A percentile compares a stretch with the other conserved stretches of the same genome.
Evolutionary conservation across 345 rosid species (phyloP).

Genomic region (Hevea brasiliensis): DNA sequence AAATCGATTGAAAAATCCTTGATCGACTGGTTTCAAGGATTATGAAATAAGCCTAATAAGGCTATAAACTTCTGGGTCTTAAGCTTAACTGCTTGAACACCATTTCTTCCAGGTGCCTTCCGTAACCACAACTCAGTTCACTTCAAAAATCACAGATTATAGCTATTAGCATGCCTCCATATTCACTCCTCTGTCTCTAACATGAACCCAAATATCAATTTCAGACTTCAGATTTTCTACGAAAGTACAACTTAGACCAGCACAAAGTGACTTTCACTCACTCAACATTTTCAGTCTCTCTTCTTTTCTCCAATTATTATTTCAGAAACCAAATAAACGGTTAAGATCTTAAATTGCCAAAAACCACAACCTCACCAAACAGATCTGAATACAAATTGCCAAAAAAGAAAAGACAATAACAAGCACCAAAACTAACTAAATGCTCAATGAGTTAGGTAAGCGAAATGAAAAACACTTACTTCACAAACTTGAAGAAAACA

Average conservation of each 20-base stretch:
- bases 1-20: background rate
- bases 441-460: background rate
- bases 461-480: slow-evolving; percentile 19
- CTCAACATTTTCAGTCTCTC: background rate
- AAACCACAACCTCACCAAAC: slow-evolving; percentile 12
- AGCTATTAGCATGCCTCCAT: slow-evolving; percentile 5
- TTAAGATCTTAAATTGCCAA: slow-evolving; percentile 25
- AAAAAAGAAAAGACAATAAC: background rate
- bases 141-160: slow-evolving; percentile 4
- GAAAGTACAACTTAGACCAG: background rate
- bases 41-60: slow-evolving; percentile 1
- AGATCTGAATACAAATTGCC: slow-evolving; percentile 35
- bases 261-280: background rate
- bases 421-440: background rate
- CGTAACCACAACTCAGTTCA: background rate
- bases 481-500: slow-evolving; percentile 18
- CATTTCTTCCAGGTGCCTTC: background rate
- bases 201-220: background rate
- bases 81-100: background rate
- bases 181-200: background rate
- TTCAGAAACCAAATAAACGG: slow-evolving; percentile 22
- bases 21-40: background rate
- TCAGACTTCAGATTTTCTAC: background rate
- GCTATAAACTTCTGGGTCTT: slow-evolving; percentile 8
- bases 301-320: slow-evolving; percentile 8